Conservation (phyloP, 257 asterid species). For the Nicotiana tabacum region DNA sequence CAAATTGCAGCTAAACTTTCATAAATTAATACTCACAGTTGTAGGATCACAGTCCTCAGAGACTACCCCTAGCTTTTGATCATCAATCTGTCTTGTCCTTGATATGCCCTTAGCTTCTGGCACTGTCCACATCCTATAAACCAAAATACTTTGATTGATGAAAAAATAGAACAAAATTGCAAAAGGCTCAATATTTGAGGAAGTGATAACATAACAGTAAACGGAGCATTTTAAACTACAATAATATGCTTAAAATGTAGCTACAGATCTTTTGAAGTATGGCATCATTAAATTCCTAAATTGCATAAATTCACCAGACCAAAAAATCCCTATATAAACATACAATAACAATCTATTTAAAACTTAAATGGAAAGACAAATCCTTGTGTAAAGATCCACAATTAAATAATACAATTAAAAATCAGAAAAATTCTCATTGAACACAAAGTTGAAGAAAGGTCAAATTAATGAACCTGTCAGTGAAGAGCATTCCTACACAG, state of each 20-base stretch:
- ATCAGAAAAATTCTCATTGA: background rate
- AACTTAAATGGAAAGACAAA: background rate
- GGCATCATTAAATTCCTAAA: background rate
- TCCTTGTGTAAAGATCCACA: background rate
- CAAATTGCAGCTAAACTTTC: background rate
- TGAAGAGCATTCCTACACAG: conserved; percentile 92
- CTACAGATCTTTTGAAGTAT: background rate
- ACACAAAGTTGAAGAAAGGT: conserved; percentile 1
- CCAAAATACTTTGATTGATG: background rate
- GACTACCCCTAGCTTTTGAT: conserved; percentile 49
- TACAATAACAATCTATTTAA: background rate
- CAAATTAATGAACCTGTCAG: conserved; percentile 61
- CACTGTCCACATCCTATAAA: conserved; percentile 77
- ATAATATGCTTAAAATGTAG: background rate
- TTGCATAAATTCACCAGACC: background rate
- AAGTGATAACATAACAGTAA: background rate
- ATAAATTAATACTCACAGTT: conserved; percentile 42
- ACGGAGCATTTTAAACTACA: background rate
- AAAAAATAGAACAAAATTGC: background rate
- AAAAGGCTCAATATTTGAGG: background rate
- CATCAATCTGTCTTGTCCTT: conserved; percentile 28
- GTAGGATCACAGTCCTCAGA: conserved; percentile 53
- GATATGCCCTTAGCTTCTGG: conserved; percentile 69
- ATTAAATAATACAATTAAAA: background rate
- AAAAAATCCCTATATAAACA: background rate